Evolutionary conservation across 495 filamentous ascomycete genomes (phyloP), one percentile per base, ranked within the genome.

Genomic region (Durotheca rogersii): DNA sequence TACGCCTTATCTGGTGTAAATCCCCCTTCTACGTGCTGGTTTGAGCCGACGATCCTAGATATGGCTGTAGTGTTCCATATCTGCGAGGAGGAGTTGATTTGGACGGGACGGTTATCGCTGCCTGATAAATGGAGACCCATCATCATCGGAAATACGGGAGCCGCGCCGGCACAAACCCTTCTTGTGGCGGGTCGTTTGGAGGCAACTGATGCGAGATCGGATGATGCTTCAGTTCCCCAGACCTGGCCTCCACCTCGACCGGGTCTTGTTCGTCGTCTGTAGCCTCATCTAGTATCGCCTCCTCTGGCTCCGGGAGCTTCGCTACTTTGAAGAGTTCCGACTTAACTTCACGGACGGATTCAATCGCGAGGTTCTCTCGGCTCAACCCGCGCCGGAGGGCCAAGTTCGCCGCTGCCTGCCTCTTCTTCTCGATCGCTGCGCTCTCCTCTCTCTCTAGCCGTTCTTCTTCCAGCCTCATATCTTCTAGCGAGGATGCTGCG

Each of bases 381-480:
- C 65, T 71, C 34, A 95, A 67, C 1, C 92, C 90, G 23, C 83
- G 79, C 49, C 82, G 77, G 14, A 80, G 56, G 10, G 93, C 92
- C 45, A 96, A 56, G 47, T 80, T 77, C 16, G 79, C 79, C 1
- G 92, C 92, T 19, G 84, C 87, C 44, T 80, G 67, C 36, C 91
- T 77, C 64, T 83, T 88, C 42, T 77, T 76, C 63, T 84, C 77
- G 34, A 95, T 71, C 37, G 84, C 79, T 16, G 75, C 73, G 51
- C 90, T 83, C 60, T 96, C 89, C 64, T 89, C 77, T 29, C 70
- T 63, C 51, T 77, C 79, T 0, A 82, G 69, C 16, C 71, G 77
- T 32, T 88, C 81, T 53, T 97, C 91, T 65, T 96, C 90, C 36
- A 77, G 73, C 56, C 86, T 82, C 17, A 96, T 60, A 54, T 93